Conservation (phyloP, 169 alveolate genomes). For the Neospora caninum region DNA sequence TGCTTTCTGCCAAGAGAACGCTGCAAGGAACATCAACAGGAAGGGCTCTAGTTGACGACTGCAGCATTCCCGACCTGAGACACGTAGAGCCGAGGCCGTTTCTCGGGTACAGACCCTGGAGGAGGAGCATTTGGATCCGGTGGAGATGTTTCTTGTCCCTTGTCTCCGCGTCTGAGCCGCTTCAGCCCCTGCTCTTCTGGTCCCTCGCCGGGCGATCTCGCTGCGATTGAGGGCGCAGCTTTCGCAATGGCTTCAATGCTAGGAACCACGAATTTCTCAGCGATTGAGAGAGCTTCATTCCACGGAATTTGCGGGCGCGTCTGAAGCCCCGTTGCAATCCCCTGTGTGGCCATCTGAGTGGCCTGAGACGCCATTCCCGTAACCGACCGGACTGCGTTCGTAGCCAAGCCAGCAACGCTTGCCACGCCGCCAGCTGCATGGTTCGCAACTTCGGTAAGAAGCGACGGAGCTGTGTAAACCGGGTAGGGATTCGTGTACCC, state of each 20-base stretch:
- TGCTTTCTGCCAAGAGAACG: too few species aligned
- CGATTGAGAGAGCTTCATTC: slow-evolving; percentile 24
- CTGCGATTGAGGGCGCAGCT: neutral
- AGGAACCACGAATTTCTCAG: slow-evolving; percentile 30
- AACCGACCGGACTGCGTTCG: slow-evolving; percentile 12
- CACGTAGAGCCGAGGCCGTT: neutral
- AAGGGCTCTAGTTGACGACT: neutral
- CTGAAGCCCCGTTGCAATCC: neutral
- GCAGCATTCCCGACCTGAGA: slow-evolving; percentile 7
- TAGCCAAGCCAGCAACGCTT: slow-evolving; percentile 23
- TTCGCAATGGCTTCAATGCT: slow-evolving; percentile 37
- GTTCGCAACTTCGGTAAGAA: slow-evolving; percentile 4
- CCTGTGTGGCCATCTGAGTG: neutral
- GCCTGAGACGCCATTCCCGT: slow-evolving; percentile 31
- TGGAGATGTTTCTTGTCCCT: neutral
- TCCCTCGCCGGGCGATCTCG: neutral
- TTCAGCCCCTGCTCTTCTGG: neutral
- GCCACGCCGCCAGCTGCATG: neutral
- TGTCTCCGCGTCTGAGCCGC: slow-evolving; percentile 25
- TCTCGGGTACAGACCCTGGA: neutral
- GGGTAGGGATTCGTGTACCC: neutral
- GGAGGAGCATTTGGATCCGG: slow-evolving; percentile 22
- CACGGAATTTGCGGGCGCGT: neutral
- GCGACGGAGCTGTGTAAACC: neutral
- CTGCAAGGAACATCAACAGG: neutral